Evolutionary conservation across 1,284 basidiomycete genomes (phyloP).

Genomic region (Xanthoconium separans): DNA sequence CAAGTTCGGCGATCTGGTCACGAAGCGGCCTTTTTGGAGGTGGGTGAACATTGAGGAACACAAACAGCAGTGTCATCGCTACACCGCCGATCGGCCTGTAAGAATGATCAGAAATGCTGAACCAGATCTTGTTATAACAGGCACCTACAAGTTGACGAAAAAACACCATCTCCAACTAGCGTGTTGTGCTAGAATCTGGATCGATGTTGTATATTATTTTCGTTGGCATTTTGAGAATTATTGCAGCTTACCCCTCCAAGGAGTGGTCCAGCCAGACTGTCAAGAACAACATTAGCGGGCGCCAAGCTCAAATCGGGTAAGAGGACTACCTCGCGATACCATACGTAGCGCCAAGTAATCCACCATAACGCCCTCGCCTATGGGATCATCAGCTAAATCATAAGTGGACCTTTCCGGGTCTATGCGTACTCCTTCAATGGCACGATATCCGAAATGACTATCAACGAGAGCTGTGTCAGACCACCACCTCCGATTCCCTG

Average conservation of each 20-base stretch:
- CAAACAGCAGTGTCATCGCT: conserved; percentile 68
- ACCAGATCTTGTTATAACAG: not conserved
- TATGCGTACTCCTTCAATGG: conserved; percentile 60
- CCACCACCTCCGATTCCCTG: conserved; percentile 86
- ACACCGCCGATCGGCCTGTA: conserved; percentile 72
- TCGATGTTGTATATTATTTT: too few relatives aligned
- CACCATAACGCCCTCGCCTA: conserved; percentile 77
- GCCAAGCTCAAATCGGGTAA: too few relatives aligned
- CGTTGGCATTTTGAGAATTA: too few relatives aligned
- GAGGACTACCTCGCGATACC: conserved; percentile 45
- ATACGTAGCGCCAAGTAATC: conserved; percentile 77
- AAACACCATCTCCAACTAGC: conserved; percentile 80
- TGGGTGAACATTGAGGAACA: conserved; percentile 82
- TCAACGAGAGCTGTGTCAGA: conserved; percentile 63
- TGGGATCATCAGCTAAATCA: not conserved
- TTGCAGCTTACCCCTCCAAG: conserved; percentile 58
- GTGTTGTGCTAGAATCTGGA: conserved; percentile 63
- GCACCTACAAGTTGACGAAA: conserved; percentile 65
- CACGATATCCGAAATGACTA: conserved; percentile 81
- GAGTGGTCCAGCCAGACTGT: conserved; percentile 71
- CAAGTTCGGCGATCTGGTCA: conserved; percentile 66
- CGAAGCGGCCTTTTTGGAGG: conserved; percentile 55
- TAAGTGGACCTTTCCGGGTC: not conserved
- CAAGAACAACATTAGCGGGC: conserved; percentile 2
- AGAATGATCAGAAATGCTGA: not conserved